These are phyloP conservation scores for Rhododendron kiyosumense DNA, from an alignment of 148 eudicot genomes.

Conservation along the genomic window DNA sequence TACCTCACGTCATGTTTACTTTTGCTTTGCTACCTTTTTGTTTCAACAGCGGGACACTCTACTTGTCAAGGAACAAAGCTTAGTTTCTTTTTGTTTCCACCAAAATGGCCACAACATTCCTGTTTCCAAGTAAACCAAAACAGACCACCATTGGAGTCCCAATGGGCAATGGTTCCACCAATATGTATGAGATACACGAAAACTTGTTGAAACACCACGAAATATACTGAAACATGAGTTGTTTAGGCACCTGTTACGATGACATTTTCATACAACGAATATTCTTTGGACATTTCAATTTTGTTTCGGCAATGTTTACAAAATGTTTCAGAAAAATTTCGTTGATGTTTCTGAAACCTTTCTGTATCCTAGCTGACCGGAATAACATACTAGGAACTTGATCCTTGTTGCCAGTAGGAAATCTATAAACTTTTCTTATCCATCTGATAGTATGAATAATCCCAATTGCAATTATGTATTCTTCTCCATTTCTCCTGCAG, in stretches of 20 bases:
- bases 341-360: not conserved
- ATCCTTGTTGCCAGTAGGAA: conserved; percentile 1
- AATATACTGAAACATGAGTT: not conserved
- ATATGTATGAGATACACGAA: not conserved
- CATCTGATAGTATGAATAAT: not conserved
- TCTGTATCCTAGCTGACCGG: not conserved
- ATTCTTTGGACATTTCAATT: not conserved
- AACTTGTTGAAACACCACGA: not conserved
- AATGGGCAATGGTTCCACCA: not conserved
- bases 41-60: not conserved
- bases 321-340: not conserved
- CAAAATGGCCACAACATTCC: not conserved
- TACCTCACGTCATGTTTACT: no score
- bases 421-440: conserved; percentile 1
- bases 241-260: not conserved
- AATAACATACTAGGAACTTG: not conserved
- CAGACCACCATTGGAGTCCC: not conserved
- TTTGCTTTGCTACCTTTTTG: not conserved
- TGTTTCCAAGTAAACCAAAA: not conserved
- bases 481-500: not conserved
- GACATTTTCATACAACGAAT: not conserved
- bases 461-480: not conserved
- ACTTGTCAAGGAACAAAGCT: not conserved
- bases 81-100: not conserved
- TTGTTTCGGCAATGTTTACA: not conserved